A percentile compares a stretch with the other conserved stretches of the same genome.
These are phyloP conservation scores for Schizophyllum commune DNA, from an alignment of 1,284 basidiomycete genomes.

Conservation along the genomic window DNA sequence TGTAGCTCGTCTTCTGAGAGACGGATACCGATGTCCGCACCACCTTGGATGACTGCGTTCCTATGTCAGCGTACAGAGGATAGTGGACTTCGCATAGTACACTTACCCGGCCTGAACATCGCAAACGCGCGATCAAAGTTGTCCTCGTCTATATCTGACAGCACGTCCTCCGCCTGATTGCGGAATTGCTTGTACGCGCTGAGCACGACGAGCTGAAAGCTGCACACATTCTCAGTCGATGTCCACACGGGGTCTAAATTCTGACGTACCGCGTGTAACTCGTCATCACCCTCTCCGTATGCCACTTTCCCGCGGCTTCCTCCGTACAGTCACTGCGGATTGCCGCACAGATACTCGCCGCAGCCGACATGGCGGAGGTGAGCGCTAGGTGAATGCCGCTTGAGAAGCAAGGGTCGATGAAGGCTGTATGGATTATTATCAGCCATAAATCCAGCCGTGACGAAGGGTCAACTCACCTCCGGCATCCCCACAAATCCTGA, in stretches of 20 bases:
- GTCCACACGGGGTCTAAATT: background rate
- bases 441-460: background rate
- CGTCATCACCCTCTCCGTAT: slow-evolving; percentile 48
- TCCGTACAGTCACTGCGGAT: slow-evolving; percentile 51
- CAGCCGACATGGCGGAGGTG: slow-evolving; percentile 55
- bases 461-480: slow-evolving; percentile 39
- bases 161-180: slow-evolving; percentile 45
- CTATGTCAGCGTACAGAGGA: background rate
- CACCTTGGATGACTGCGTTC: slow-evolving; percentile 62
- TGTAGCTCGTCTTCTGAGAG: slow-evolving; percentile 67
- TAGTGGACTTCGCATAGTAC: background rate
- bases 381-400: slow-evolving; percentile 63
- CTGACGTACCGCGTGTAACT: slow-evolving; percentile 47
- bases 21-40: slow-evolving; percentile 59
- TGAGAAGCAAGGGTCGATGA: slow-evolving; percentile 71
- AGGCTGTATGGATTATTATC: slow-evolving; percentile 34
- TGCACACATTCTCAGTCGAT: slow-evolving; percentile 15
- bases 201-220: slow-evolving; percentile 67
- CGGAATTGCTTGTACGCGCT: slow-evolving; percentile 69
- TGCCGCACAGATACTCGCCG: slow-evolving; percentile 55
- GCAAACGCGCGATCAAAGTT: slow-evolving; percentile 64
- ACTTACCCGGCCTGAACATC: slow-evolving; percentile 50
- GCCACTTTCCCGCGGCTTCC: slow-evolving; percentile 45
- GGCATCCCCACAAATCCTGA: slow-evolving; percentile 64
- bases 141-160: slow-evolving; percentile 56